Base-by-base conservation (phyloP, 768 basidiomycete species). In the Tremella yokohamensis region DNA sequence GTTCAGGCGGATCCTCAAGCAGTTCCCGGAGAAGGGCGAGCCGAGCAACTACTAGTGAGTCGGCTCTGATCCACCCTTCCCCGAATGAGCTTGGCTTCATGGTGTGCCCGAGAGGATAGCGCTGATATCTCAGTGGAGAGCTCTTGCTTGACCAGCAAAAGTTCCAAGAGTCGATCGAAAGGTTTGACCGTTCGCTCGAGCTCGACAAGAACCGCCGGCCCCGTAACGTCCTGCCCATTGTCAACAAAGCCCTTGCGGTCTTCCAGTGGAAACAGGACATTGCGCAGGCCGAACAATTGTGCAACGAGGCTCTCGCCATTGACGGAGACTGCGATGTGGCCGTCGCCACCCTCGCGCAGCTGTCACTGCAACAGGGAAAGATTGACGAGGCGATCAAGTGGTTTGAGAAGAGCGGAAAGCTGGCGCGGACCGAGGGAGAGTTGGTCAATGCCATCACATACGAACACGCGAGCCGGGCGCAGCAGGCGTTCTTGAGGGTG, bases 241-340 rank as follows among this genome's bases (percentile, higher is more conserved):
- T 98, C 54, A 99, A 99, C 85, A 96, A 94, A 74, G 92, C 93
- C n/a, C 86, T 98, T 19, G 88, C 91, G 0, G 71, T 97, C 49
- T 98, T 86, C 83, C 96, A 98, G 79, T 91, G 88, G 88, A 89
- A 90, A 76, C 88, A 94, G 72, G 90, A 98, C 72, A 82, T 90
- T 57, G 52, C 54, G 26, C 60, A 49, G 40, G 92, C 91, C 1
- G 92, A 94, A 76, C 78, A 80, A 18, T 87, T 90, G 73, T 93
- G 91, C 73, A 80, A 85, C 56, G 88, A 98, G 76, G 96, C 96
- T 0, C 81, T 99, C 19, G 79, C 81, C 49, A 83, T 92, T 55
- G 96, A 99, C 76, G 81, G 88, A 11, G 91, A 92, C 64, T 98
- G 94, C 77, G 96, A 99, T 73, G 90, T 94, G 11, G 96, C 94